Evolutionary conservation across 352 stramenopile genomes (phyloP), one percentile per base, ranked within the genome.

Genomic region (Phytophthora niederhauseri): DNA sequence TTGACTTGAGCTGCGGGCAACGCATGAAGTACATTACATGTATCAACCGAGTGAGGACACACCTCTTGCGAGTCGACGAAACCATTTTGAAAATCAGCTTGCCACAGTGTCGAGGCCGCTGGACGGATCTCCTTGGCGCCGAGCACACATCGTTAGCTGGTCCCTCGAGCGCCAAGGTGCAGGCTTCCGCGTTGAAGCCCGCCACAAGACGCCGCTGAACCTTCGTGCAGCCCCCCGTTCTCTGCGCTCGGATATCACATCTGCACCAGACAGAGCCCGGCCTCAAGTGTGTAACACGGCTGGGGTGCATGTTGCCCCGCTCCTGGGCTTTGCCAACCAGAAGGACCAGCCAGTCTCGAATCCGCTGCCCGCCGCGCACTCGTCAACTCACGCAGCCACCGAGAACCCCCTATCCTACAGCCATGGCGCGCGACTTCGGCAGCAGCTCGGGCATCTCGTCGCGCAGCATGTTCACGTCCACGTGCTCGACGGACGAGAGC

Each of bases 391-490:
- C n/a, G 46, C 11, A 41, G 31, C 7, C 31, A 11, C 31, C 31
- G 31, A 17, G 34, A 14, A 43, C 12, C 34, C 34, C 34, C 12
- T 6, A 14, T n/a, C 34, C 34, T 6, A 14, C 15, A 20, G 36
- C 28, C 24, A 67, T 66, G 51, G 24, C 63, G 36, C 54, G 60
- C 19, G 56, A 70, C 1, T 63, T 71, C 50, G 15, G 61, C 28
- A 64, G 36, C 53, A 66, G 64, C 38, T 72, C 58, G 7, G 57
- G 56, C 30, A 61, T 77, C n/a, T 71, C 68, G 9, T 61, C 72
- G 3, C 72, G 66, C 57, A 72, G 45, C 19, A 68, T 66, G 68
- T 76, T 76, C 60, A 63, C 68, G 9, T 74, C 73, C 60, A 63
- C 68, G 9, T 74, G 72, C 59, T 67, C 64, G 45, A 58, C 64